Base-by-base conservation (phyloP, 441 rosid species). In the Biscutella auriculata region DNA sequence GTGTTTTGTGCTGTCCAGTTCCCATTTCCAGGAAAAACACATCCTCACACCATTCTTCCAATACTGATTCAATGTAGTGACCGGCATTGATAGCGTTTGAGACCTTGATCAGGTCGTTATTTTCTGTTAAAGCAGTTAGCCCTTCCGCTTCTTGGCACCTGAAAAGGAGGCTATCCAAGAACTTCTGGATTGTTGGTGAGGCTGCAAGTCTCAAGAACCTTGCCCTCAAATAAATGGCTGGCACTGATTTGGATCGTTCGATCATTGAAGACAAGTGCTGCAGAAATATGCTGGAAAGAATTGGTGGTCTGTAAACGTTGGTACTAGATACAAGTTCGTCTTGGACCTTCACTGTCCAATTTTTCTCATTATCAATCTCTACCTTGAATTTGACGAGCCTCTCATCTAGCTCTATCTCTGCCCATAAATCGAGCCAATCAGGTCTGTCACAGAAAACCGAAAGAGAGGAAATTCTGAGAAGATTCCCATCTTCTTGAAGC, bases 131-230 rank as follows among this genome's bases (percentile, higher is more conserved):
- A 23, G 98, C 92, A 63, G 98, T 92, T 72, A 84, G 58, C 53
- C 97, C 96, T 77, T 88, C 98, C 7, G 97, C 96, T 66, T 86
- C 97, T 73, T 84, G 98, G 75, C 98, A 86, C 71, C 89, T 80
- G 60, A 72, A 63, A 67, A 83, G 76, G 50, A 82, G 63, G 60
- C 83, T 62, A 69, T 88, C 87, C 73, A 82, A 70, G 77, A 82
- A 84, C 43, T 63, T 67, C 5, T 66, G 82, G 50, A 84, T 53
- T 15, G 74, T 62, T 30, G 95, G 87, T 5, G 71, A 72, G 56
- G 82, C 94, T 40, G 81, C 82, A 64, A 82, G 69, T 71, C 70
- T 79, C 29, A 88, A 74, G 77, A 86, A 88, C 69, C 85, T 85
- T 50, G 84, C 79, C 71, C 95, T 81, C 60, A 79, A 66, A 39